Base-by-base conservation (phyloP, 2,329 filamentous ascomycete genomes). In the Paracamarosporium sp. region DNA sequence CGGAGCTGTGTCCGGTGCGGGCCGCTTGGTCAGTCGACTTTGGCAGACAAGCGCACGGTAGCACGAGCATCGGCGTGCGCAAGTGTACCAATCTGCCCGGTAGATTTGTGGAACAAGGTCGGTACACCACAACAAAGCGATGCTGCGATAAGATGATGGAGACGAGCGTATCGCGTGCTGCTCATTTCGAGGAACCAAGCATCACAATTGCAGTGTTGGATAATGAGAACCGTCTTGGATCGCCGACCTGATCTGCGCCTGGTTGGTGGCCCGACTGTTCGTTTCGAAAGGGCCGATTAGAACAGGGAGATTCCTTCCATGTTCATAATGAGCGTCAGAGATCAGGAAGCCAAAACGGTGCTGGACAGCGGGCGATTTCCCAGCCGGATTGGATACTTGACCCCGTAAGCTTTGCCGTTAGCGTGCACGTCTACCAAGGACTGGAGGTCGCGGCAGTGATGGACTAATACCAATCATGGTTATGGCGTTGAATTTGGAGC, bases 1-100 rank as follows among this genome's bases (percentile, higher is more conserved):
- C 67, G 66, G 67, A 68, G 30, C 40, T 38, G 24, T 45, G 62
- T 70, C 67, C 67, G 65, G 59, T 47, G 50, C 53, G 53, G 55
- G 56, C 52, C 55, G 60, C 44, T 67, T 33, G 57, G 43, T 43
- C 17, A 33, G 15, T 28, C 15, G 15, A 40, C 33, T 38, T 38
- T 50, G 47, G n/a, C 31, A 30, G 47, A 38, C 33, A 38, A 24
- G 35, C 24, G 36, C 22, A 30, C 17, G 35, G 17, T n/a, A 22
- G 36, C 35, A 51, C 24, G 33, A 8, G 33, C 27, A 12, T 41
- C 1, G 15, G 43, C 33, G 33, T 17, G 40, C 30, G 13, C 22
- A 50, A 44, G 25, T 25, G 27, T 44, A 33, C 27, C 50, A 30
- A 13, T 2, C 22, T 25, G 4, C 11, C 4, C 12, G 5, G 12